Base-by-base conservation (phyloP, 1,139 yeast genomes). In the Diutina mesorugosa region DNA sequence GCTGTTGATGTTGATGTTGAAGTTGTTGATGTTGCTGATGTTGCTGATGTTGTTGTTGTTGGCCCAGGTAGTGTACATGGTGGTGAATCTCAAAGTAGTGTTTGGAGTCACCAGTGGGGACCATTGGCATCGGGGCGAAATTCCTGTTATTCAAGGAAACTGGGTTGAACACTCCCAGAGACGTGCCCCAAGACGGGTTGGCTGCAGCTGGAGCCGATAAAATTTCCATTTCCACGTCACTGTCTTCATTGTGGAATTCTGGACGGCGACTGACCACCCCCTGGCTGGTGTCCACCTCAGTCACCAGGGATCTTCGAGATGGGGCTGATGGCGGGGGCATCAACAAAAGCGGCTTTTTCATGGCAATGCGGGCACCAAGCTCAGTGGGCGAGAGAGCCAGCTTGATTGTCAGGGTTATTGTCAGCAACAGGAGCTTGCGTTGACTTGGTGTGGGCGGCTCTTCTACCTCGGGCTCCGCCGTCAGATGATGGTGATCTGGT, bases 311-410 rank as follows among this genome's bases (percentile, higher is more conserved):
- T 16, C 51, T 30, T 8, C 51, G 35, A 14, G 51, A 47, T 7
- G 6, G 14, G 6, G 14, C 9, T 5, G 51, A 46, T 46, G 51
- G 57, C 10, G 54, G 57, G 18, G 58, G 58, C 48, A 35, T 30
- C 28, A 47, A 21, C 10, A 54, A 30, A 18, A 50, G 29, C 5
- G 55, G 53, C 18, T 45, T 45, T 12, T 58, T 28, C 8, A 62
- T 60, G 1, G 71, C 71, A 6, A 66, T 26, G 47, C 62, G 62
- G 1, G 65, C 66, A 2, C 70, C 70, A 3, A 66, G 55, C 38
- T 55, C 58, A 5, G 69, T 66, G 3, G 70, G 70, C 1, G 66
- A 63, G 10, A 64, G 57, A 1, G 64, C 58, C 67, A 4, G 45
- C 8, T 38, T 29, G n/a, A 50, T 50, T 7, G 38, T 29, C 41